Conservation (phyloP, 2,329 filamentous ascomycete genomes). For the Fusarium staphyleae region DNA sequence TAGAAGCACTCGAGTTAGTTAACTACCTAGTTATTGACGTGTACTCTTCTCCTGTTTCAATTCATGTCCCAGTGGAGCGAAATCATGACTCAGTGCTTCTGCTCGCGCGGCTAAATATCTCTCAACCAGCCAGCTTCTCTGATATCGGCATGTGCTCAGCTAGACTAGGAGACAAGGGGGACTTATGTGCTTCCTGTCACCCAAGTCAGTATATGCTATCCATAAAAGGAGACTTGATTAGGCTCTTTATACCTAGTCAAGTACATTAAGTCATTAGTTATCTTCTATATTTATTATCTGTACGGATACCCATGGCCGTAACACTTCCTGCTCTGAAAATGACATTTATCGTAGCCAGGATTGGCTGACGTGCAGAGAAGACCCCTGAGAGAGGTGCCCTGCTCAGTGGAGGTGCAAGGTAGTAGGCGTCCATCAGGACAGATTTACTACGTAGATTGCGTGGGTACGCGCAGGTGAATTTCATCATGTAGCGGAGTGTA, state of each 20-base stretch:
- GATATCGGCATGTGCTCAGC: conserved; percentile 10
- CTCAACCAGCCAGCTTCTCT: conserved; percentile 5
- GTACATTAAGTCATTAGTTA: no score
- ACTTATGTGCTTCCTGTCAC: conserved; percentile 1
- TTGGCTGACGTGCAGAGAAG: conserved; percentile 18
- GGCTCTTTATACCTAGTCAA: no score
- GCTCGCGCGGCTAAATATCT: conserved; percentile 9
- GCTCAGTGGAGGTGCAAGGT: background rate
- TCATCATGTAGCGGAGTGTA: background rate
- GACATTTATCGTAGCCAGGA: conserved; percentile 19
- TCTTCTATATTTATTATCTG: no score
- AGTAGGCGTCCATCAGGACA: background rate
- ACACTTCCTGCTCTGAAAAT: conserved; percentile 15
- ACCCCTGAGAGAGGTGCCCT: background rate
- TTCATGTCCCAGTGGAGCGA: background rate
- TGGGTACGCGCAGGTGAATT: background rate
- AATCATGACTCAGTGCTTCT: background rate
- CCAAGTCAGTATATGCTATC: no score
- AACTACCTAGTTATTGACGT: no score
- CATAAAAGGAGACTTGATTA: no score
- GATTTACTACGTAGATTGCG: background rate
- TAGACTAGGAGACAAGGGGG: conserved; percentile 1
- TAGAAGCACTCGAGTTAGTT: no score
- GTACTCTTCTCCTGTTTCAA: conserved; percentile 30
- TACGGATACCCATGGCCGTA: conserved; percentile 36